Evolutionary conservation across 1,284 basidiomycete genomes (phyloP).

Genomic region (Fomitopsis betulina): DNA sequence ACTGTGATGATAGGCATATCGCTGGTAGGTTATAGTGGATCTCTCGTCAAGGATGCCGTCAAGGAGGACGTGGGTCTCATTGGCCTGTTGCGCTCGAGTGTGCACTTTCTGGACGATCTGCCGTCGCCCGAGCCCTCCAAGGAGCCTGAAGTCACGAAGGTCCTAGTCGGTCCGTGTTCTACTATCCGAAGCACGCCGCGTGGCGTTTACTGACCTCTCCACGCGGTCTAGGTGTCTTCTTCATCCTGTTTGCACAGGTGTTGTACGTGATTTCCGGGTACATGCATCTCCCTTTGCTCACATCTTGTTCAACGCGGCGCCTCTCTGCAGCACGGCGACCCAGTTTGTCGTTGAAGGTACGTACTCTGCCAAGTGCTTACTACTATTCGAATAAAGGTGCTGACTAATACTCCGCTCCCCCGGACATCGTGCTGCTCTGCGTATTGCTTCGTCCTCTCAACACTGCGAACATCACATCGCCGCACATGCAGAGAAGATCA

Average conservation of each 20-base stretch:
- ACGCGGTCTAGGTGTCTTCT: constrained; percentile 65
- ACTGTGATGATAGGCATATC: constrained; percentile 90
- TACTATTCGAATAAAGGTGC: background rate
- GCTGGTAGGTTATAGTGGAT: constrained; percentile 90
- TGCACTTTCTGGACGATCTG: constrained; percentile 11
- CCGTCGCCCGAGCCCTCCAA: constrained; percentile 37
- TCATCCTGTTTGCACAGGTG: constrained; percentile 95
- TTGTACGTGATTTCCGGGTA: constrained; percentile 58
- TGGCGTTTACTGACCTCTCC: background rate
- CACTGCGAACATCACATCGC: background rate
- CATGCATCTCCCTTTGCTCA: constrained; percentile 11
- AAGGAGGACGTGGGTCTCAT: constrained; percentile 33
- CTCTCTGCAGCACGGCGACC: constrained; percentile 64
- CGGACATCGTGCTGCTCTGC: background rate
- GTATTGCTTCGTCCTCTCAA: background rate
- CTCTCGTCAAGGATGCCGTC: constrained; percentile 72
- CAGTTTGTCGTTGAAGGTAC: constrained; percentile 95
- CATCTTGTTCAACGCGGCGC: constrained; percentile 8
- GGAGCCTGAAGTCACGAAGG: constrained; percentile 56
- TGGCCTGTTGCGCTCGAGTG: constrained; percentile 1
- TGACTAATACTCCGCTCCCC: constrained; percentile 1
- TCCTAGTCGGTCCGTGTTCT: constrained; percentile 52
- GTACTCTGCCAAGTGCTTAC: constrained; percentile 11
- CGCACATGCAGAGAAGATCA: constrained; percentile 68
- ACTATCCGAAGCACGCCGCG: constrained; percentile 5